Conservation (phyloP, 257 asterid genomes). For the Salvia miltiorrhiza region DNA sequence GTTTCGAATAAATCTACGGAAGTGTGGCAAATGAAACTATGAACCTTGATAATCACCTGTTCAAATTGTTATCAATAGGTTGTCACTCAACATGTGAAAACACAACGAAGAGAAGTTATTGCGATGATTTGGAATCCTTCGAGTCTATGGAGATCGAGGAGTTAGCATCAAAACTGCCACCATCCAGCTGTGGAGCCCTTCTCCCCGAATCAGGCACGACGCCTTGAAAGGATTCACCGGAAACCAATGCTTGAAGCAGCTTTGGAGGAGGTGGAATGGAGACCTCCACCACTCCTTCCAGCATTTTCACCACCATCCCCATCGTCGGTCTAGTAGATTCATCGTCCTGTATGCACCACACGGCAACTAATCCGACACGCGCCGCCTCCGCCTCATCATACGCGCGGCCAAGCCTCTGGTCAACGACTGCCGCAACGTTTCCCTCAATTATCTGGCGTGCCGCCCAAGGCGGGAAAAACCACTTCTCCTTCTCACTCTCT, state of each 20-base stretch:
- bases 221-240: slow-evolving; percentile 75
- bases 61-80: background rate
- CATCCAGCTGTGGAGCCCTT: slow-evolving; percentile 28
- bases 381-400: slow-evolving; percentile 49
- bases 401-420: slow-evolving; percentile 45
- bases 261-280: slow-evolving; percentile 63
- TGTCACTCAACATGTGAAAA: background rate
- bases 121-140: slow-evolving; percentile 32
- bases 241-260: slow-evolving; percentile 79
- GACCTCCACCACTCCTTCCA: slow-evolving; percentile 85
- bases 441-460: slow-evolving; percentile 60
- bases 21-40: background rate
- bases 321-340: slow-evolving; percentile 65
- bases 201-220: slow-evolving; percentile 38
- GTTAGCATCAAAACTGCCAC: slow-evolving; percentile 27
- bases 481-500: slow-evolving; percentile 41
- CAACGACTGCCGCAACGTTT: slow-evolving; percentile 45
- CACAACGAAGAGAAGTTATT: slow-evolving; percentile 7
- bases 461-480: slow-evolving; percentile 82
- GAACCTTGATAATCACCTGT: slow-evolving; percentile 5
- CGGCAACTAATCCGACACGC: slow-evolving; percentile 50
- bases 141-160: slow-evolving; percentile 29
- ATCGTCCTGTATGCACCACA: slow-evolving; percentile 90
- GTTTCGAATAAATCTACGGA: background rate
- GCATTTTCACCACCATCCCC: slow-evolving; percentile 85